phyloP scores from a whole-genome alignment of 2,329 filamentous ascomycete species.

The Pestalotiopsis sp. region DNA sequence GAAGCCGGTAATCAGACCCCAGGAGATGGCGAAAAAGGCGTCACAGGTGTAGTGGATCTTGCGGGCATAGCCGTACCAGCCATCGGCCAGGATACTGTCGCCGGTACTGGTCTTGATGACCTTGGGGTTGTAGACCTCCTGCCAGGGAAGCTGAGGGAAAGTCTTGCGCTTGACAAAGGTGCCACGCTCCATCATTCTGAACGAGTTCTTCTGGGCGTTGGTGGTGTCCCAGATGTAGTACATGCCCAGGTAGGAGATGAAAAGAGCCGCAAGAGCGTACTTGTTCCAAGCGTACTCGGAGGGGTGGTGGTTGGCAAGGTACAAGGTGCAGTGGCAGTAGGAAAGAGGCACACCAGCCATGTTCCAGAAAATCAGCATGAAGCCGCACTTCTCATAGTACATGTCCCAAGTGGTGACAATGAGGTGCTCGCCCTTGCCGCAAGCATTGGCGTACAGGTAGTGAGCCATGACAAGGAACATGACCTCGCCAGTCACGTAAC shows the following conservation, averaged over 20 bases:
- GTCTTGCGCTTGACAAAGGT: constrained; percentile 71
- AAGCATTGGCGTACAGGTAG: constrained; percentile 90
- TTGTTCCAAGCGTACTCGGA: constrained; percentile 77
- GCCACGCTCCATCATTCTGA: constrained; percentile 79
- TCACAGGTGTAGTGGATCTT: constrained; percentile 60
- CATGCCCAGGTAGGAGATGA: constrained; percentile 73
- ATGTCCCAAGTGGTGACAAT: constrained; percentile 94
- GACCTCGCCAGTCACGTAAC: constrained; percentile 85
- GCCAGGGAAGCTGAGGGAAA: constrained; percentile 92
- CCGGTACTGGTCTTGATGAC: constrained; percentile 74
- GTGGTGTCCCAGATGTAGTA: constrained; percentile 94
- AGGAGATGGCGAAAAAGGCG: constrained; percentile 50
- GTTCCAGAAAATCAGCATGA: constrained; percentile 99
- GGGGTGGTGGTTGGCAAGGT: constrained; percentile 82
- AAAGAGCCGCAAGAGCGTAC: constrained; percentile 67
- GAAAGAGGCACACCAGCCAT: constrained; percentile 86
- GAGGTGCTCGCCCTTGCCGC: constrained; percentile 88
- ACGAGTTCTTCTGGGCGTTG: constrained; percentile 93
- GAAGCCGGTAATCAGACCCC: constrained; percentile 56
- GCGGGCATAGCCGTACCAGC: constrained; percentile 79
- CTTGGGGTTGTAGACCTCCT: constrained; percentile 78
- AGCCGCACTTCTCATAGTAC: constrained; percentile 96
- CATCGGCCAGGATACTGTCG: constrained; percentile 79
- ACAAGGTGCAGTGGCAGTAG: constrained; percentile 93
- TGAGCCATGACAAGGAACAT: constrained; percentile 85